Conservation (phyloP, 306 rosid species). For the Ziziphus jujuba region DNA sequence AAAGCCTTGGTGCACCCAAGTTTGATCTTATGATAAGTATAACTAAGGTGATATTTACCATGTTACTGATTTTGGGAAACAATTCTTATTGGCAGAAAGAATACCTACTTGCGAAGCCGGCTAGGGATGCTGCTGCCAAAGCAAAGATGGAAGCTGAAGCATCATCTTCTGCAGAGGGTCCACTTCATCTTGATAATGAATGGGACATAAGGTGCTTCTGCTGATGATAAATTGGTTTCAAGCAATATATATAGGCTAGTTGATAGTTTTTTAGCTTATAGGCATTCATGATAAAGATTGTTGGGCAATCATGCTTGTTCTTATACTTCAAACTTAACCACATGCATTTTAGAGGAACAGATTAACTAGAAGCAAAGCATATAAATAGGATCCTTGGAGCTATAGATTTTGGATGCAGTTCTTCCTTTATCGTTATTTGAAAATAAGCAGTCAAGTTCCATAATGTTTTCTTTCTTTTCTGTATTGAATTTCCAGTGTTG, state of each 20-base stretch:
- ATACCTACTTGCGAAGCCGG: conserved; percentile 68
- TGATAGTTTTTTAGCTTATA: neutral
- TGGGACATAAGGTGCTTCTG: conserved; percentile 86
- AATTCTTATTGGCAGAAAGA: conserved; percentile 55
- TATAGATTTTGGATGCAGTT: neutral
- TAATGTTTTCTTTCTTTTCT: neutral
- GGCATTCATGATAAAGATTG: neutral
- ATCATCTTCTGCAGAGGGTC: conserved; percentile 50
- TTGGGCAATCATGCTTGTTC: neutral
- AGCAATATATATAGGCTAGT: neutral
- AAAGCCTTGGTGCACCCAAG: conserved; percentile 12
- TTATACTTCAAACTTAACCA: neutral
- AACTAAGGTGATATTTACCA: neutral
- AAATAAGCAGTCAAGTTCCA: conserved; percentile 12
- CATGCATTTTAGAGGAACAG: neutral
- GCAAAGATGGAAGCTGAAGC: conserved; percentile 76
- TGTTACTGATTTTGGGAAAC: conserved; percentile 11
- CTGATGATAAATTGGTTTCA: conserved; percentile 3
- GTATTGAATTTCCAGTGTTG: conserved; percentile 56
- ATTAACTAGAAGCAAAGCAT: neutral
- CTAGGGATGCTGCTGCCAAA: conserved; percentile 86
- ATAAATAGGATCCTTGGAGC: neutral
- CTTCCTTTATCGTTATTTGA: neutral
- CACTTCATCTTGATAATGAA: conserved; percentile 84
- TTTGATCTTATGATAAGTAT: conserved; percentile 13